These are phyloP conservation scores for Zelonia costaricensis DNA, from an alignment of 208 protist genomes.

Conservation along the genomic window DNA sequence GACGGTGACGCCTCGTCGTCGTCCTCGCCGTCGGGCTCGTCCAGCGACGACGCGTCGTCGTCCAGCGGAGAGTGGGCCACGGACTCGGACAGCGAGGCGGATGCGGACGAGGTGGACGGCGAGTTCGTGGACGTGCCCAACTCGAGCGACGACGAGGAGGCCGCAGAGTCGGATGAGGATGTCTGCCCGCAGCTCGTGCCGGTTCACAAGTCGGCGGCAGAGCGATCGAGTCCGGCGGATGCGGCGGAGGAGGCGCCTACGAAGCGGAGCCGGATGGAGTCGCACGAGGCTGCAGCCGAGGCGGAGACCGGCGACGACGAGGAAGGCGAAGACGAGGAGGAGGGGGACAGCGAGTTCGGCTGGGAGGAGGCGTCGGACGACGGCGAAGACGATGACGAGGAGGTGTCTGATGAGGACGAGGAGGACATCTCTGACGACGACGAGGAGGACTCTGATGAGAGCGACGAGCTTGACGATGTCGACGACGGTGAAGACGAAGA, in stretches of 20 bases:
- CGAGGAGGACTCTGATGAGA: conserved; percentile 25
- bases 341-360: conserved; percentile 4
- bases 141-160: conserved; percentile 38
- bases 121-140: conserved; percentile 68
- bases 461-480: conserved; percentile 24
- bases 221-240: neutral
- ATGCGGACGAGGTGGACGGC: conserved; percentile 73
- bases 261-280: conserved; percentile 9
- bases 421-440: conserved; percentile 27
- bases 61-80: conserved; percentile 72
- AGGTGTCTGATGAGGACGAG: conserved; percentile 20
- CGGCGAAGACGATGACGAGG: conserved; percentile 27
- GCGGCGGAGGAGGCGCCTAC: neutral
- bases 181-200: conserved; percentile 70
- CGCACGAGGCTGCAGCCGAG: neutral
- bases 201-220: conserved; percentile 15
- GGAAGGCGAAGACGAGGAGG: neutral
- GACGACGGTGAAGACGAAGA: conserved; percentile 30
- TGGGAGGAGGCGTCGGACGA: conserved; percentile 13
- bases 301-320: neutral
- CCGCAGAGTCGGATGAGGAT: conserved; percentile 38
- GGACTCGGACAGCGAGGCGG: conserved; percentile 67
- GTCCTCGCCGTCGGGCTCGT: neutral
- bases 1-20: conserved; percentile 33
- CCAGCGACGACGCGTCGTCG: conserved; percentile 15